Percentiles rank a stretch among this genome's conserved stretches.
These are phyloP conservation scores for Syzygium jambos DNA, from an alignment of 345 rosid species.

Conservation along the genomic window DNA sequence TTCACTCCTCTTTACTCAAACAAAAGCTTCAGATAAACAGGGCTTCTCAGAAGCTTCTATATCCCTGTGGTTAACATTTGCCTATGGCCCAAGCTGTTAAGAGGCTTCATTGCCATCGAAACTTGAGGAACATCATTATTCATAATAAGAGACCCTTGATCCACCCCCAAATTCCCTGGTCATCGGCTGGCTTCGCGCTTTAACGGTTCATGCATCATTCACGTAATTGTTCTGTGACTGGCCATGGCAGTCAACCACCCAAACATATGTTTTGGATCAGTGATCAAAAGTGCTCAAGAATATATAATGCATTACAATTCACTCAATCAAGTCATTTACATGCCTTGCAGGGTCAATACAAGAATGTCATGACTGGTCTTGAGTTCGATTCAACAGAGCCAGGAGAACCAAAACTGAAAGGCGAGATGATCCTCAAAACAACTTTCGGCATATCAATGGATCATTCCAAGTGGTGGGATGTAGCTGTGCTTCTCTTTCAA, in stretches of 20 bases:
- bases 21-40: not conserved
- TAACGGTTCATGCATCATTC: not conserved
- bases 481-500: constrained; percentile 11
- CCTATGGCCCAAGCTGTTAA: not conserved
- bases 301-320: not conserved
- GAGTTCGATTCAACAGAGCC: constrained; percentile 13
- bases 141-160: not conserved
- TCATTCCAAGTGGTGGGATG: constrained; percentile 19
- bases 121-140: not conserved
- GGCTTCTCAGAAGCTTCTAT: not conserved
- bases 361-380: constrained; percentile 22
- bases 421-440: constrained; percentile 10
- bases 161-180: not conserved
- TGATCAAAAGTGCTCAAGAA: not conserved
- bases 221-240: not conserved
- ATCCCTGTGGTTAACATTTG: not conserved
- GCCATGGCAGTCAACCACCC: not conserved
- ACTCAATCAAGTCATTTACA: not conserved
- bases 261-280: not conserved
- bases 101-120: not conserved
- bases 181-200: not conserved
- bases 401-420: constrained; percentile 11
- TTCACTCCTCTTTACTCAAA: not conserved
- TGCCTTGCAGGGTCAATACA: constrained; percentile 21
- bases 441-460: constrained; percentile 1